A percentile compares a stretch with the other conserved stretches of the same genome.
Evolutionary conservation across 192 early-diverging fungal genomes (phyloP).

Genomic region (Allomyces macrogynus): DNA sequence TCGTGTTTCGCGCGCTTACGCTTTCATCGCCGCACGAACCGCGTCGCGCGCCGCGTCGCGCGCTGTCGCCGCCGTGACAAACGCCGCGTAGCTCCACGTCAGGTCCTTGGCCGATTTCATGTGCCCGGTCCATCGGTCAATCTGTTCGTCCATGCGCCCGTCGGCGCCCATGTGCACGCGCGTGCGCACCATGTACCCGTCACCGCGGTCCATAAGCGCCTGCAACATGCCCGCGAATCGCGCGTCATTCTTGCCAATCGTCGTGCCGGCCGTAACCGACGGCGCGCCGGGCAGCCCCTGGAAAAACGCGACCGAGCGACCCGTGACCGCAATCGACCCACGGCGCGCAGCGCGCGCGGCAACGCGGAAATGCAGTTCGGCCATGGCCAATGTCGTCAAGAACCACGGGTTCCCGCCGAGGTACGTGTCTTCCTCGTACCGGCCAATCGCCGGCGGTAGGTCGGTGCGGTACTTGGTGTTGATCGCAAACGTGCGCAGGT

Average conservation of each 20-base stretch:
- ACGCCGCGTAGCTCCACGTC: conserved; percentile 52
- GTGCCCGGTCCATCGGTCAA: conserved; percentile 26
- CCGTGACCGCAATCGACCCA: conserved; percentile 11
- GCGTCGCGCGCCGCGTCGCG: conserved; percentile 1
- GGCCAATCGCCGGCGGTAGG: conserved; percentile 35
- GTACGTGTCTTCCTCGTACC: conserved; percentile 62
- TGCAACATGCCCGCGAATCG: conserved; percentile 12
- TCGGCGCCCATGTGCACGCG: conserved; percentile 23
- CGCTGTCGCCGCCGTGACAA: conserved; percentile 18
- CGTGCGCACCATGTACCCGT: conserved; percentile 34
- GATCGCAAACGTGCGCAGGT: conserved; percentile 22
- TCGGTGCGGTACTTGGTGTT: conserved; percentile 11
- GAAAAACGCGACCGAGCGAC: conserved; percentile 17
- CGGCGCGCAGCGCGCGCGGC: conserved; percentile 9
- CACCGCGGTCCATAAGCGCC: conserved; percentile 24
- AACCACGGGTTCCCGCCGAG: conserved; percentile 71
- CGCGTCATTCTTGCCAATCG: background rate
- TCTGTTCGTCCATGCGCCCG: conserved; percentile 43
- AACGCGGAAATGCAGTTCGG: conserved; percentile 43
- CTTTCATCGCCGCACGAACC: background rate
- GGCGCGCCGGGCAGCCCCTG: conserved; percentile 6
- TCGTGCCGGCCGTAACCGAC: conserved; percentile 6
- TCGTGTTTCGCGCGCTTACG: no score
- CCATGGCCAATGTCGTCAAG: conserved; percentile 31
- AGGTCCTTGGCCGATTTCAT: conserved; percentile 39